Evolutionary conservation across 441 rosid species (phyloP), one percentile per base, ranked within the genome.

Genomic region (Gossypium gossypioides): DNA sequence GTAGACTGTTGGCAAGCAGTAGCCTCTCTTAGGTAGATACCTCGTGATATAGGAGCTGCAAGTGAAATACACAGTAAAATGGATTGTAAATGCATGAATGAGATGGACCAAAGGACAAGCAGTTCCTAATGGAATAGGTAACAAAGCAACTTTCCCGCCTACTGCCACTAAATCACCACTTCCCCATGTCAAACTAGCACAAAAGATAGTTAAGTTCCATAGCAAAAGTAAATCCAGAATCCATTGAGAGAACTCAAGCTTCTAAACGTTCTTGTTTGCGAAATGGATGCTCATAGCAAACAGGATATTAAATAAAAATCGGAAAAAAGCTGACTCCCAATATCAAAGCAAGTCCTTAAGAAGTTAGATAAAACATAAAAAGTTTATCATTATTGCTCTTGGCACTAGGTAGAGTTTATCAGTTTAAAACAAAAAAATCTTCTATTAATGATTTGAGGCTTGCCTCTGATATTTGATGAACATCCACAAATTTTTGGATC

Each of bases 21-120:
- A 75, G 91, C 87, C 70, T 96, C 97, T 86, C 98, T 87, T 74
- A 96, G 83, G 84, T 96, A 93, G 81, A 96, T 87, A 69, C 98
- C 98, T 24, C 97, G 87, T 71, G 86, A 87, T 51, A 82, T 73
- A 68, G 97, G 93, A 78, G 89, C 99, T 95, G 89, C 82, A 72
- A 67, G 73, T 32, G 82, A 61, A 80, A 66, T 10, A 64, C 71
- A 77, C 27, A 44, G 74, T 9, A 44, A 61, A 21, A 67, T 56
- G 72, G 22, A 55, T 21, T 19, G 27, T 55, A 55, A 55, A 55
- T 55, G 27, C 27, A 55, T 55, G 59, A 55, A 55, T 54, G 9
- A 1, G 59, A 55, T 8, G n/a, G 27, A 55, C 27, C 27, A 55
- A 21, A 19, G 10, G 10, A 55, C 22, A 22, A 7, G 12, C 22